A percentile compares a stretch with the other conserved stretches of the same genome.
These are phyloP conservation scores for Neurospora tetrasperma DNA, from an alignment of 495 filamentous ascomycete genomes.

Conservation along the genomic window DNA sequence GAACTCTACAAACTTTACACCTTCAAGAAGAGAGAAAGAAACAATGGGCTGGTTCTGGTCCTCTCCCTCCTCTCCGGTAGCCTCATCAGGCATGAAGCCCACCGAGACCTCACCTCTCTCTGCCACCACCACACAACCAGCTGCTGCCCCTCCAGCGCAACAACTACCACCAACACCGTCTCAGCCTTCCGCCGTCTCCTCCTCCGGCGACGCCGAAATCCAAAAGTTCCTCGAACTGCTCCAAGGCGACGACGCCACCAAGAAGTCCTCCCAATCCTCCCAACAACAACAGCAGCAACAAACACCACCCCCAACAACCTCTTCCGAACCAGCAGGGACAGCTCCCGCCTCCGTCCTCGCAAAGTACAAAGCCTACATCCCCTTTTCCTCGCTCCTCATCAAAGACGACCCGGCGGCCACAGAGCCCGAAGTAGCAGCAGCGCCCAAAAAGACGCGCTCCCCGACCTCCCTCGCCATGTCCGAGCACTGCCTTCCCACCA, in stretches of 20 bases:
- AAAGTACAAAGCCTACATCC: not conserved
- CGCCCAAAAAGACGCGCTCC: slow-evolving; percentile 6
- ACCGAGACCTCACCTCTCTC: slow-evolving; percentile 5
- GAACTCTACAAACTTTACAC: not conserved
- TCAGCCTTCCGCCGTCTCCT: slow-evolving; percentile 8
- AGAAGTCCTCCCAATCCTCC: slow-evolving; percentile 3
- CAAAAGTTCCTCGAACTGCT: slow-evolving; percentile 32
- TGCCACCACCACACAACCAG: slow-evolving; percentile 10
- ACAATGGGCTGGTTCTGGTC: slow-evolving; percentile 47
- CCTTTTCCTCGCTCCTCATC: slow-evolving; percentile 3
- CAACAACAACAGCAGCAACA: not conserved
- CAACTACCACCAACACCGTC: slow-evolving; percentile 5
- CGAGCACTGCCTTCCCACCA: slow-evolving; percentile 60
- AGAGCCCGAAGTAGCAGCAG: not conserved
- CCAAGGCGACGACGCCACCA: slow-evolving; percentile 15
- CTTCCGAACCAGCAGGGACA: not conserved
- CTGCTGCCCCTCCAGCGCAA: not conserved
- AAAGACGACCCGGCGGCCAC: slow-evolving; percentile 11
- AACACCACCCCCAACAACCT: not conserved
- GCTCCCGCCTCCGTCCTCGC: slow-evolving; percentile 9
- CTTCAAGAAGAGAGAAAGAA: not conserved
- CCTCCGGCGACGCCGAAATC: slow-evolving; percentile 29
- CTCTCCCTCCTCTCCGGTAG: slow-evolving; percentile 15
- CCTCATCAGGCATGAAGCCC: slow-evolving; percentile 11
- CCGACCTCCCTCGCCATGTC: slow-evolving; percentile 24